Percentiles rank a stretch among this genome's conserved stretches.
These are phyloP conservation scores for Boletus reticuloceps DNA, from an alignment of 768 basidiomycete species.

Conservation along the genomic window DNA sequence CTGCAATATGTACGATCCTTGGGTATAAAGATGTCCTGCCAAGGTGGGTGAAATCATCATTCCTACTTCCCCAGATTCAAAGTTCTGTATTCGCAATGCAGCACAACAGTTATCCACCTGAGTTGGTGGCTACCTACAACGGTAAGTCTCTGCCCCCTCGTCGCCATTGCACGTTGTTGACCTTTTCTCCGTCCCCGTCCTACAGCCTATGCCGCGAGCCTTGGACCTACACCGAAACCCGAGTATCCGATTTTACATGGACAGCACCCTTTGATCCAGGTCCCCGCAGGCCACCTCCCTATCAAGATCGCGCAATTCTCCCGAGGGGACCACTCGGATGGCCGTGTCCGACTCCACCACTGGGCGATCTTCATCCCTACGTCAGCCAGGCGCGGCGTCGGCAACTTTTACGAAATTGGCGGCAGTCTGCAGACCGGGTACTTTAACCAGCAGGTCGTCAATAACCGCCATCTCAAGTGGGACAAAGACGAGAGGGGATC, in stretches of 20 bases:
- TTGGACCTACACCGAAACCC: neutral
- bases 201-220: constrained; percentile 7
- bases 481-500: neutral
- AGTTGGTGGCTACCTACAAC: constrained; percentile 3
- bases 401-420: constrained; percentile 10
- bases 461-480: constrained; percentile 4
- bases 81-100: constrained; percentile 4
- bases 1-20: neutral
- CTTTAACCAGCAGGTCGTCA: neutral
- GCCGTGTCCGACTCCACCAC: neutral
- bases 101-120: neutral
- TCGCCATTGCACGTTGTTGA: neutral
- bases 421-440: constrained; percentile 5
- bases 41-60: constrained; percentile 3
- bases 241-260: constrained; percentile 12
- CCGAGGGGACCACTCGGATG: neutral
- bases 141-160: neutral
- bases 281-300: constrained; percentile 12
- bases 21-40: constrained; percentile 5
- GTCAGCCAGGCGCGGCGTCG: neutral
- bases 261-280: neutral
- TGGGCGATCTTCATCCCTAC: constrained; percentile 14
- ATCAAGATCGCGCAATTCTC: constrained; percentile 17
- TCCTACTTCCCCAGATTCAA: neutral
- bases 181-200: neutral